Base-by-base conservation (phyloP, 164 flowering plant species). In the Vitis rupestris region DNA sequence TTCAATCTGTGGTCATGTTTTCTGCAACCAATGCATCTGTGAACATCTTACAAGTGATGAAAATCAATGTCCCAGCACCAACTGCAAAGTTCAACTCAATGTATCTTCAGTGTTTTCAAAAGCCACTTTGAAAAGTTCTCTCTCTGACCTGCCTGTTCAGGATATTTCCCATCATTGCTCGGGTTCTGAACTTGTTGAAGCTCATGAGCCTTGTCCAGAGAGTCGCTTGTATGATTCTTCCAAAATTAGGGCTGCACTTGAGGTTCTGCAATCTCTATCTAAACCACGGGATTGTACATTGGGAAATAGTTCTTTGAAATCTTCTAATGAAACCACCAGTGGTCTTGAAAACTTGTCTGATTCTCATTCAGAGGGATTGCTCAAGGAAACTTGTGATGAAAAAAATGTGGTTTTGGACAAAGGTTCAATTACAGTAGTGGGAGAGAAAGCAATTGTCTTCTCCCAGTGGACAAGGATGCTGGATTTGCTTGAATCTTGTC, bases 401-500 rank as follows among this genome's bases (percentile, higher is more conserved):
- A 61, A 51, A 56, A 70, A 65, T 60, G 9, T 29, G 44, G 61
- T 52, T 16, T 23, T 44, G 58, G 74, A 64, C 10, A 65, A 66
- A 19, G 60, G 66, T 63, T 59, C 79, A 15, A 50, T 61, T 29
- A 68, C 58, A 53, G 70, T 74, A 58, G 73, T 53, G 67, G 79
- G 80, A 54, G 92, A 90, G 83, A 94, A 94, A 74, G 94, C 97
- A 50, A 92, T 94, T 61, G 97, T 94, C 50, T 94, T 94, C 80
- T 94, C 98, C 13, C 98, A 94, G 83, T 94, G 98, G 98, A 92
- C 97, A 29, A 76, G 88, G 74, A 94, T 94, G 98, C 75, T 94
- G 69, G 94, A 94, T 84, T 82, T 94, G 79, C 87, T 94, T 73
- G 98, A 94, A 80, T 79, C 75, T 57, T 75, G 84, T 71, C 82